Evolutionary conservation across 306 rosid species (phyloP).

Genomic region (Cucumis sativus): Cucumber_9930_V3 NC_026655.2:31039001-31039500

Average conservation of each 20-base stretch:
- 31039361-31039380: constrained; percentile 34
- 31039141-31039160: neutral
- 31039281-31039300: constrained; percentile 52
- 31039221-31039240: neutral
- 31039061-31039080: neutral
- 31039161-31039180: neutral
- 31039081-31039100: neutral
- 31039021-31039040: neutral
- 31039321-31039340: constrained; percentile 81
- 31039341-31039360: constrained; percentile 76
- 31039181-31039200: neutral
- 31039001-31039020: neutral
- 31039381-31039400: neutral
- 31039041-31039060: neutral
- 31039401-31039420: neutral
- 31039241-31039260: neutral
- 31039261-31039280: neutral
- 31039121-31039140: too few relatives aligned
- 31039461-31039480: neutral
- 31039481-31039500: neutral
- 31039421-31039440: neutral
- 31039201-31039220: neutral
- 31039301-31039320: constrained; percentile 89
- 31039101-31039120: neutral
- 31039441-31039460: neutral